Evolutionary conservation across 345 rosid genomes (phyloP), one percentile per base, ranked within the genome.

Genomic region (Physaria fendleri): DNA sequence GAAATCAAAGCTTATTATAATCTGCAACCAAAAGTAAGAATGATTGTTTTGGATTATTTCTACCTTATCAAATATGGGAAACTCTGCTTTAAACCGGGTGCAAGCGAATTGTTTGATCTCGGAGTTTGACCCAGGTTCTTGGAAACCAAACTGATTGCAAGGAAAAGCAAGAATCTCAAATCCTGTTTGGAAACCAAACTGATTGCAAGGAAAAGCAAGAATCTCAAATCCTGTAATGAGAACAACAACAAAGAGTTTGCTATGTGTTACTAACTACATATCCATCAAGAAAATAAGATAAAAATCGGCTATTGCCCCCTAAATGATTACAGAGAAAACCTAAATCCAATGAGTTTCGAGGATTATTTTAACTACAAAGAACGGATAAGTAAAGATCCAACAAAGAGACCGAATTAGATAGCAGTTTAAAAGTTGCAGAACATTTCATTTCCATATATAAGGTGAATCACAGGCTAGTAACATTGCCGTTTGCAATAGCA

Each of bases 201-300:
- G 98, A 69, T 91, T 91, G 83, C 98, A 91, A 35, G 98, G 96
- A 65, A 88, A 88, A 68, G 96, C 95, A 56, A 88, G 65, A 73
- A 91, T 82, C 73, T 85, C 96, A 57, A 91, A 80, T 32, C 98
- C 95, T 91, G 77, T 38, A 21, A 56, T 24, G 5, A 23, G 1
- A 20, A 63, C 32, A 52, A 44, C 56, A 55, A 44, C 9, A 30
- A 46, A 39, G 12, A n/a, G 39, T 28, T 68, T 29, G 34, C 5
- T 2, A 22, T 9, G 16, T n/a, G 34, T 46, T 64, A 53, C 34
- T 23, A 38, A 16, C 35, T 6, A 41, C 60, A 6, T 18, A 28
- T 4, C 9, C 3, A 8, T 37, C 2, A 2, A 12, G 9, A 56
- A 16, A 17, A 38, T 1, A 2, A 23, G 0, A 29, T 0, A 5